Evolutionary conservation across 208 protist species (phyloP).

Genomic region (Cochliopodium minus): DNA sequence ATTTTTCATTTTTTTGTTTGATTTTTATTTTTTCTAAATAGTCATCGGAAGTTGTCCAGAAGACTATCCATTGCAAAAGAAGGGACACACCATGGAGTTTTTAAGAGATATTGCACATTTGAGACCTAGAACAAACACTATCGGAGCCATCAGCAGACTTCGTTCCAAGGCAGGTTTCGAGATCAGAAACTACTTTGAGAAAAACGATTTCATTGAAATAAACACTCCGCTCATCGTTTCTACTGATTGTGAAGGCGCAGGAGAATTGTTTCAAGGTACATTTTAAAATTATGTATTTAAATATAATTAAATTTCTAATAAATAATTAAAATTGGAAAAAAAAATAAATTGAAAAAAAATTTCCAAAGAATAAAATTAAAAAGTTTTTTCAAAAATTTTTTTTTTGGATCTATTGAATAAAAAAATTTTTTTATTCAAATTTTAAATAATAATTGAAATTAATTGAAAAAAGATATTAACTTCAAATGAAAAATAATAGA

Average conservation of each 20-base stretch:
- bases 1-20: too few species aligned
- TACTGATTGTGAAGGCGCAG: slow-evolving; percentile 61
- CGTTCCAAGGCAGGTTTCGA: slow-evolving; percentile 30
- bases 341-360: too few species aligned
- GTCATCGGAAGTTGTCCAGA: slow-evolving; percentile 23
- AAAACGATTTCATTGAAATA: slow-evolving; percentile 37
- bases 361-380: too few species aligned
- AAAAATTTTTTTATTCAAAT: too few species aligned
- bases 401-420: too few species aligned
- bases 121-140: slow-evolving; percentile 39
- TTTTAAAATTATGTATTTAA: background rate
- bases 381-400: too few species aligned
- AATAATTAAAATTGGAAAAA: too few species aligned
- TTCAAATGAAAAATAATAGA: too few species aligned
- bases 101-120: slow-evolving; percentile 49
- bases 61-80: slow-evolving; percentile 51
- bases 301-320: too few species aligned
- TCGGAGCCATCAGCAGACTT: slow-evolving; percentile 32
- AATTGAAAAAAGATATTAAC: too few species aligned
- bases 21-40: too few species aligned
- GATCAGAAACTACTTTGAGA: slow-evolving; percentile 34
- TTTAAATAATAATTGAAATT: too few species aligned
- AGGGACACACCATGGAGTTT: slow-evolving; percentile 47
- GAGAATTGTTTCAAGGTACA: slow-evolving; percentile 51
- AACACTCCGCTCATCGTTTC: slow-evolving; percentile 55